phyloP scores from a whole-genome alignment of 106 monocot genomes.

The Alisma plantagoaquatica region DNA sequence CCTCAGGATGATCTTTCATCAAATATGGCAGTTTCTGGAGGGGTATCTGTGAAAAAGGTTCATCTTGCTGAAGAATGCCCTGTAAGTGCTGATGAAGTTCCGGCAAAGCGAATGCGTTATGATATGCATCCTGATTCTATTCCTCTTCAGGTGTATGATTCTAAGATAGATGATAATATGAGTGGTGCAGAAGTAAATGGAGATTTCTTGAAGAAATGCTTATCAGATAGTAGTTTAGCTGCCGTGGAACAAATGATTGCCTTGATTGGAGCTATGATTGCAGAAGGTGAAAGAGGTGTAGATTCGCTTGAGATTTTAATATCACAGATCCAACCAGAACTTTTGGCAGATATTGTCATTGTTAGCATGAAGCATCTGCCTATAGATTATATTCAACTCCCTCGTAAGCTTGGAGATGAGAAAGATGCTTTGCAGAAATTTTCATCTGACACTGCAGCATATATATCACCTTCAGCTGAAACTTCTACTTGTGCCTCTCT shows the following conservation, averaged over 20 bases:
- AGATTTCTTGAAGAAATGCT: slow-evolving; percentile 25
- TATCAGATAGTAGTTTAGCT: slow-evolving; percentile 32
- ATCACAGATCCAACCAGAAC: slow-evolving; percentile 75
- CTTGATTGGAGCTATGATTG: slow-evolving; percentile 80
- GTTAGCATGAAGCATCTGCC: slow-evolving; percentile 74
- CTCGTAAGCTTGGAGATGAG: slow-evolving; percentile 14
- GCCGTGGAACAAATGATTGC: slow-evolving; percentile 88
- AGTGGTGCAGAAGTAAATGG: slow-evolving; percentile 12
- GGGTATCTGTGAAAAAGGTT: slow-evolving; percentile 21
- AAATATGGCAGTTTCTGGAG: slow-evolving; percentile 8
- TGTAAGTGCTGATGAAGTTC: slow-evolving; percentile 26
- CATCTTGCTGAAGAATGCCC: slow-evolving; percentile 18
- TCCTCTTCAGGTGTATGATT: slow-evolving; percentile 12
- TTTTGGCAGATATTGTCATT: slow-evolving; percentile 85
- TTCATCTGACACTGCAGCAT: slow-evolving; percentile 12
- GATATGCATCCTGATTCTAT: slow-evolving; percentile 11
- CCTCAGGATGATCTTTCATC: slow-evolving; percentile 48
- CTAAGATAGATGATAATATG: slow-evolving; percentile 18
- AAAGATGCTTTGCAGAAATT: slow-evolving; percentile 14
- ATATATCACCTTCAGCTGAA: slow-evolving; percentile 8
- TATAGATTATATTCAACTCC: slow-evolving; percentile 1
- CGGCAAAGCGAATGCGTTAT: slow-evolving; percentile 36
- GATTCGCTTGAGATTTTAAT: slow-evolving; percentile 71
- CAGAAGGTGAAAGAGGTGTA: slow-evolving; percentile 86
- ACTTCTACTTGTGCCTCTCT: slow-evolving; percentile 11